These are phyloP conservation scores for Bidens hawaiensis DNA, from an alignment of 140 eudicot species.

Conservation along the genomic window DNA sequence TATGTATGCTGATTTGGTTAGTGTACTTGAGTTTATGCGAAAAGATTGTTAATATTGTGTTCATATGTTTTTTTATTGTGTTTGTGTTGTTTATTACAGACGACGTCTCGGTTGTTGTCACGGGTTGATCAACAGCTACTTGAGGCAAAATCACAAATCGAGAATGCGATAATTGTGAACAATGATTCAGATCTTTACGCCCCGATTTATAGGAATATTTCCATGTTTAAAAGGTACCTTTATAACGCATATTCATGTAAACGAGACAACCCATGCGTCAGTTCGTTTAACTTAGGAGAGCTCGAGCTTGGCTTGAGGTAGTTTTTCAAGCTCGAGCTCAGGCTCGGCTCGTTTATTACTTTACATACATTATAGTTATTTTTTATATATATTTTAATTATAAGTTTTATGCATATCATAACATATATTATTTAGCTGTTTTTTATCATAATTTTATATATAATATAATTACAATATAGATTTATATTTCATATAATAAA, in stretches of 20 bases:
- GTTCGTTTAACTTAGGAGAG: no score
- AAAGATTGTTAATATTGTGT: conserved; percentile 9
- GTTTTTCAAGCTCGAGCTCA: no score
- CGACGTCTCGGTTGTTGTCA: conserved; percentile 26
- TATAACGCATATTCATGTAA: background rate
- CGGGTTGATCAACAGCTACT: conserved; percentile 41
- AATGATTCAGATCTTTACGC: conserved; percentile 40
- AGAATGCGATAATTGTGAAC: conserved; percentile 26
- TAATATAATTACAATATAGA: no score
- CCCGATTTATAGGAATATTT: conserved; percentile 50
- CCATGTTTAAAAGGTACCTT: conserved; percentile 57
- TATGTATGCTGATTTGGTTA: conserved; percentile 33
- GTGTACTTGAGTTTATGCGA: conserved; percentile 12
- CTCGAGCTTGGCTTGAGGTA: no score
- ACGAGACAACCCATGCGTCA: no score
- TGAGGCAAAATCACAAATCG: conserved; percentile 47
- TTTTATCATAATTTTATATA: no score
- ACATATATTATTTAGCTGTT: no score
- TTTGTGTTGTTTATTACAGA: conserved; percentile 26
- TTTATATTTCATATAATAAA: no score
- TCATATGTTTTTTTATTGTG: conserved; percentile 1
- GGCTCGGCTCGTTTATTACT: no score
- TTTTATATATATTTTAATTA: no score
- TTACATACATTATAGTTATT: no score
- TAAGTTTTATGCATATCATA: no score